These are phyloP conservation scores for Leccinum pachyderme DNA, from an alignment of 1,284 basidiomycete genomes.

Conservation along the genomic window DNA sequence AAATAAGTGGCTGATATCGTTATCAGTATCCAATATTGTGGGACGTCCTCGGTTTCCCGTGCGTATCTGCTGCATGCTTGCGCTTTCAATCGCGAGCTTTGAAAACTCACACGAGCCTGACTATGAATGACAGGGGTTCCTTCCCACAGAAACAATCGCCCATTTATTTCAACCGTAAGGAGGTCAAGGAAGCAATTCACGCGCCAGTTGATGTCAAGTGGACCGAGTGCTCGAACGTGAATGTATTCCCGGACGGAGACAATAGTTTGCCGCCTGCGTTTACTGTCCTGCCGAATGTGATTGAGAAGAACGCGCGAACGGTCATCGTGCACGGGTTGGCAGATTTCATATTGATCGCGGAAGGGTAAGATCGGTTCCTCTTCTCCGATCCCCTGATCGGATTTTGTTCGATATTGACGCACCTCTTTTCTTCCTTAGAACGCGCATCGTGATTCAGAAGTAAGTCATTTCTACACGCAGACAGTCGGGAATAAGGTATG, in stretches of 20 bases:
- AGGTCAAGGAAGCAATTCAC: slow-evolving; percentile 66
- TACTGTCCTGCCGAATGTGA: slow-evolving; percentile 67
- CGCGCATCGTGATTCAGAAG: slow-evolving; percentile 67
- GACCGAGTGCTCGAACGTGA: slow-evolving; percentile 58
- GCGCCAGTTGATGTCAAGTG: slow-evolving; percentile 62
- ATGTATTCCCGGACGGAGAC: slow-evolving; percentile 65
- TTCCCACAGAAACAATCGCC: background rate
- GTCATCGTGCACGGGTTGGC: slow-evolving; percentile 73
- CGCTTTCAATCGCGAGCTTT: background rate
- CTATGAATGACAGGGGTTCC: background rate
- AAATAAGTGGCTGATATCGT: background rate
- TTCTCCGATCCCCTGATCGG: too few species aligned
- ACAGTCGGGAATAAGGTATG: background rate
- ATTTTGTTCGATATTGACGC: background rate
- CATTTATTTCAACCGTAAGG: background rate
- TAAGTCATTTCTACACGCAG: slow-evolving; percentile 33
- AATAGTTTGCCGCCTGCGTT: slow-evolving; percentile 59
- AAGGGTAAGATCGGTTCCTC: slow-evolving; percentile 51
- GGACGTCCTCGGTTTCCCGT: background rate
- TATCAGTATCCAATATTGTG: slow-evolving; percentile 35
- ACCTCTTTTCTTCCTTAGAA: slow-evolving; percentile 36
- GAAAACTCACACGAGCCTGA: background rate
- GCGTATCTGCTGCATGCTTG: background rate
- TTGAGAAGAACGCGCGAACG: slow-evolving; percentile 69
- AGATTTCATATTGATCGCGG: slow-evolving; percentile 69